Conservation (phyloP, 169 alveolate genomes). For the Plasmodium ovale region DNA sequence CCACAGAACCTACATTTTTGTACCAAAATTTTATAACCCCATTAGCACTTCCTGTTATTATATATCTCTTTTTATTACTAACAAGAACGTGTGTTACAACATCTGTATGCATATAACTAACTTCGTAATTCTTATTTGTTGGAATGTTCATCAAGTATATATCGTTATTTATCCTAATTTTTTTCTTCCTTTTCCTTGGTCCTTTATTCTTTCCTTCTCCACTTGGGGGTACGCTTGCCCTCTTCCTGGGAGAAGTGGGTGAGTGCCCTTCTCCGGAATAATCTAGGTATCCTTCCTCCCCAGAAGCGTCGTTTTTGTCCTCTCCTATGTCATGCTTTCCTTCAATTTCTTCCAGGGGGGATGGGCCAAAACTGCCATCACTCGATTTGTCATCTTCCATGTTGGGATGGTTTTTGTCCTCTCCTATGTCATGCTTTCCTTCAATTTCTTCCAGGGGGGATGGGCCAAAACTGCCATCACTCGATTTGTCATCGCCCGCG, state of each 20-base stretch:
- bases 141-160: constrained; percentile 88
- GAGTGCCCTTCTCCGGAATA: background rate
- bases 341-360: constrained; percentile 22
- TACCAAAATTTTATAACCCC: constrained; percentile 98
- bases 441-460: constrained; percentile 22
- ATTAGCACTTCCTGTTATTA: constrained; percentile 95
- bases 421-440: background rate
- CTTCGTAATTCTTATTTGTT: constrained; percentile 88
- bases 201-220: constrained; percentile 4
- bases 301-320: background rate
- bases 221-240: background rate
- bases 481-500: constrained; percentile 64
- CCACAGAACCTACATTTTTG: constrained; percentile 93
- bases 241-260: background rate
- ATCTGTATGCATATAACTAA: constrained; percentile 93
- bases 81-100: constrained; percentile 88
- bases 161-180: constrained; percentile 79
- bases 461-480: constrained; percentile 74
- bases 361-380: constrained; percentile 71
- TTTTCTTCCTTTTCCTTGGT: constrained; percentile 1
- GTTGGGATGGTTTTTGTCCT: background rate
- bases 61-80: constrained; percentile 90
- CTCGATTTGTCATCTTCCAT: constrained; percentile 53
- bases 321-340: background rate
- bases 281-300: background rate